phyloP scores from a whole-genome alignment of 78 protist genomes.

The Isochrysis galbana region DNA sequence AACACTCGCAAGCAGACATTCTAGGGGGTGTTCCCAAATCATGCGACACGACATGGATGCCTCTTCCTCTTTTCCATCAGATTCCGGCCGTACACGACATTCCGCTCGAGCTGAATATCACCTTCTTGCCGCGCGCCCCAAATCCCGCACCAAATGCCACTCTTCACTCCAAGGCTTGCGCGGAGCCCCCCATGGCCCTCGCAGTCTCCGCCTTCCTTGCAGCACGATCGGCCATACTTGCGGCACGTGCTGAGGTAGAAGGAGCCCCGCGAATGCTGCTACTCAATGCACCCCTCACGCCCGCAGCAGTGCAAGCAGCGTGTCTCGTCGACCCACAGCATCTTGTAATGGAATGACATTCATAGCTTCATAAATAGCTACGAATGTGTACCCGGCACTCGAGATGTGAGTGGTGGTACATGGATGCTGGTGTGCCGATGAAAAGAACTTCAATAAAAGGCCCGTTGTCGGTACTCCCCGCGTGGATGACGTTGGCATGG shows the following conservation, averaged over 20 bases:
- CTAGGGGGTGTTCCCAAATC: no score
- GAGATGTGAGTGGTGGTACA: no score
- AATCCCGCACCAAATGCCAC: neutral
- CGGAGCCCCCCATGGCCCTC: constrained; percentile 63
- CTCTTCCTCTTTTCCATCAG: neutral
- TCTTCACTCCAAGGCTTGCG: constrained; percentile 44
- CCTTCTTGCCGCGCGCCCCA: neutral
- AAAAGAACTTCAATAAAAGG: no score
- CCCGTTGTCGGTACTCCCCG: no score
- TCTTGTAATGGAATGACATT: neutral
- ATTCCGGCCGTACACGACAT: constrained; percentile 5
- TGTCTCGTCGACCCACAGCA: neutral
- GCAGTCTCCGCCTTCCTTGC: constrained; percentile 37
- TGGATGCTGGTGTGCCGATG: no score
- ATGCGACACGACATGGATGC: neutral
- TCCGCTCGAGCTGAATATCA: constrained; percentile 29
- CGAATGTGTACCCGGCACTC: no score
- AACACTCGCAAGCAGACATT: no score
- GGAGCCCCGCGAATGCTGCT: neutral
- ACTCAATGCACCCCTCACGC: neutral
- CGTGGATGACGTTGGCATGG: no score
- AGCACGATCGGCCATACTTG: constrained; percentile 29
- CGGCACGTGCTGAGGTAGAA: constrained; percentile 40
- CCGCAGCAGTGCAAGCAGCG: neutral
- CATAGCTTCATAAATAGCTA: no score